Evolutionary conservation across 495 filamentous ascomycete genomes (phyloP), one percentile per base, ranked within the genome.

Genomic region (Penicillium macrosclerotiorum): DNA sequence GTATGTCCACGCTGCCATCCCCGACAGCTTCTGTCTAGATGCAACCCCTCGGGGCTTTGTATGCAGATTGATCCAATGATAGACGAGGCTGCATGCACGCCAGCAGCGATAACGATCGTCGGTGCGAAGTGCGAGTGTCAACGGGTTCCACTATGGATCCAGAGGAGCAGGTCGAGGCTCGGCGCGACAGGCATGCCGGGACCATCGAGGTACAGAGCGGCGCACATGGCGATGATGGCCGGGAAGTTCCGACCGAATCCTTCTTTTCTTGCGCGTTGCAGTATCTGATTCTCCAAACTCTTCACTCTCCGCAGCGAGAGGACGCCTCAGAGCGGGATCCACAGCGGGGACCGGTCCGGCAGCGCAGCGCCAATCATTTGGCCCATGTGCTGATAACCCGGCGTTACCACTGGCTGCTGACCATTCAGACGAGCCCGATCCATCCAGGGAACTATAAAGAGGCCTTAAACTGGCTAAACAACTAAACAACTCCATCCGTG

Each of bases 91-190:
- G n/a, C 25, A 26, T 14, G 11, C 47, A 50, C 47, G 39, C 24
- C 39, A 37, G 26, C 13, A 11, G 17, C 25, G 13, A 25, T 14
- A 11, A 13, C 5, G 23, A 36, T 0, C 5, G 11, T 31, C 47
- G 47, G 47, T 13, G 35, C 12, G 47, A 50, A 50, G 47, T 43
- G 25, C 47, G 47, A 34, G 17, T 17, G 39, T 33, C 5, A 8
- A 32, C 1, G 5, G 18, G 3, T 17, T 13, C 29, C 18, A 14
- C 39, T 13, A 6, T 8, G 3, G n/a, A 3, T 5, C 29, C 24
- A 24, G 24, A 8, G 5, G 8, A 8, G 38, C 12, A 33, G 29
- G 39, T 22, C 39, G 27, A 42, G 33, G 27, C 39, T 33, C 24
- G 17, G n/a, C 8, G 1, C 3, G 3, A 12, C 27, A 17, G 39